Evolutionary conservation across 2,329 filamentous ascomycete species (phyloP), one percentile per base, ranked within the genome.

Genomic region (Fusarium sambucinum): DNA sequence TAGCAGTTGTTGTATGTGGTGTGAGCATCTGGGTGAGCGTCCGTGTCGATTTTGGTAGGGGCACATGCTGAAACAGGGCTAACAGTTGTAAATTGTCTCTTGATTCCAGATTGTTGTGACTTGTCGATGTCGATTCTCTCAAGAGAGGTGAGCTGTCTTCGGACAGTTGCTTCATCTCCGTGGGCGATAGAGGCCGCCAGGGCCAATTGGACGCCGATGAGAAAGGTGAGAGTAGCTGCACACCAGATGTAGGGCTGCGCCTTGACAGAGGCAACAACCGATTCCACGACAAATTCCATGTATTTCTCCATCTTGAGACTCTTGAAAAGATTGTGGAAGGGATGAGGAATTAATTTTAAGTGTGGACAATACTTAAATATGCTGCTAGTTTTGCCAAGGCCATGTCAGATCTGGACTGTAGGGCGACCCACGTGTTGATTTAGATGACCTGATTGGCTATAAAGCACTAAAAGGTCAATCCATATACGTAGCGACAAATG

Each of bases 161-260:
- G 11, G 0, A 64, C 61, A 4, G 61, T 64, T 1, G 60, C 53
- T 2, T 64, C 61, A 11, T 64, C 61, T 0, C 61, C 59, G 3
- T 64, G 53, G 5, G 42, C 23, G 12, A 64, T 50, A 1, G 25
- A 41, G 3, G 57, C 46, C 5, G 59, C 61, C n/a, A 64, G 12
- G 0, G 47, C 40, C 9, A 64, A 23, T 21, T 64, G 59, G 5
- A 59, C 25, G 5, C 61, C 35, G 3, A 64, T 57, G 2, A 64
- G 61, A 59, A 64, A 53, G 7, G 53, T 53, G 6, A 64, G 46
- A 8, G 53, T 46, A 12, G n/a, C n/a, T 2, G 53, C 35, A 16
- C 59, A 33, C 59, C 59, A 64, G 16, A 47, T 13, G 5, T 64
- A 64, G 8, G 59, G 59, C 1, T 52, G 61, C 11, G 50, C 3